Evolutionary conservation across 2,329 filamentous ascomycete genomes (phyloP), one percentile per base, ranked within the genome.

Genomic region (Zarea fungicola): DNA sequence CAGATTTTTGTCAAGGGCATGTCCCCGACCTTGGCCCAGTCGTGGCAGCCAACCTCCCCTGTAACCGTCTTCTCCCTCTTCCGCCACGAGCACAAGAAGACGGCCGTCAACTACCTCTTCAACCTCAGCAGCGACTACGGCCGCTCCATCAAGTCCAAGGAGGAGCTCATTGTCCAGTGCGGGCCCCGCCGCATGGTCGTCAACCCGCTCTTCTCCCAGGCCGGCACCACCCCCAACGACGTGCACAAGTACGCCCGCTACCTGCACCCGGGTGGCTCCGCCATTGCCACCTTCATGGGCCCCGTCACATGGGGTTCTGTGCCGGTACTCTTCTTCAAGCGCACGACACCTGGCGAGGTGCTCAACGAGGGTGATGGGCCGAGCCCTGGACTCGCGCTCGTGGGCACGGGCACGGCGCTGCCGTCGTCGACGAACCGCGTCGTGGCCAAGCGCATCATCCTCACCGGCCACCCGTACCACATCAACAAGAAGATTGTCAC

Each of bases 401-500:
- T 96, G 50, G 93, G 80, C 40, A 96, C 88, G 0, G 93, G 95
- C 53, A 97, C 93, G 0, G 83, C 87, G 6, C 77, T 96, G 14
- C 83, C 90, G 0, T 88, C 90, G 3, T 85, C 64, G 66, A 91
- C 68, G 63, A 82, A 64, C 61, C 85, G 93, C 32, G 85, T 99
- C 49, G 83, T 99, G 52, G 91, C 92, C 60, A 99, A 99, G 73
- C 85, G 93, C 45, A 84, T 95, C 58, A 88, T 97, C 55, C 77
- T 99, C 50, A 96, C 93, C 0, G 95, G 93, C 14, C 92, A 99
- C 64, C 93, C 95, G 0, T 96, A 89, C 78, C 96, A 99, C 73
- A 99, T 99, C 66, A 89, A 99, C 81, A 96, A 96, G 79, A 90
- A 87, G 69, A 77, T 99, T 21, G 93, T 99, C 52, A 99, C 95